Conservation (phyloP, 345 rosid genomes). For the Psidium guajava region DNA sequence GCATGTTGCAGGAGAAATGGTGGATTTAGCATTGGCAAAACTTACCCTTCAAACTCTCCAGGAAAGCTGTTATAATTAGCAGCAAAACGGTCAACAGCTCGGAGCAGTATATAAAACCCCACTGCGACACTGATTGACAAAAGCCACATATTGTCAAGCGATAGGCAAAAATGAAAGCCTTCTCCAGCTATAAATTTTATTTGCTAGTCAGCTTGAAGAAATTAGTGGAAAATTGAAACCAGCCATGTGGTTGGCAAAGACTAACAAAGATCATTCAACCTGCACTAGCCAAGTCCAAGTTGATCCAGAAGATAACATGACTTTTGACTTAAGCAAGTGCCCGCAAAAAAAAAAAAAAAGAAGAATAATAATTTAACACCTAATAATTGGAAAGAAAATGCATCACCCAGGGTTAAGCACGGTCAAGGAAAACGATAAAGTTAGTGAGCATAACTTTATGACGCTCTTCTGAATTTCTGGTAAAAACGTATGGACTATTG, state of each 20-base stretch:
- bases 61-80: conserved; percentile 89
- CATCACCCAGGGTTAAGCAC: background rate
- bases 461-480: background rate
- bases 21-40: background rate
- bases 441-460: background rate
- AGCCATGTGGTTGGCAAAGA: background rate
- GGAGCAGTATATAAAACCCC: conserved; percentile 81
- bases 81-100: conserved; percentile 81
- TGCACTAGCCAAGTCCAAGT: background rate
- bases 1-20: background rate
- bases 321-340: background rate
- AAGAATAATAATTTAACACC: background rate
- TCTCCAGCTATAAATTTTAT: background rate
- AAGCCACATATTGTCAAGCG: background rate
- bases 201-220: background rate
- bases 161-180: background rate
- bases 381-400: background rate
- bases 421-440: background rate
- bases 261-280: background rate
- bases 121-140: conserved; percentile 42
- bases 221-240: background rate
- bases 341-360: background rate
- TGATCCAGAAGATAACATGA: background rate
- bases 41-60: conserved; percentile 91
- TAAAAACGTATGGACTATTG: background rate